A percentile compares a stretch with the other conserved stretches of the same genome.
phyloP scores from a whole-genome alignment of 768 basidiomycete species.

The Serpula lacrymans region DNA sequence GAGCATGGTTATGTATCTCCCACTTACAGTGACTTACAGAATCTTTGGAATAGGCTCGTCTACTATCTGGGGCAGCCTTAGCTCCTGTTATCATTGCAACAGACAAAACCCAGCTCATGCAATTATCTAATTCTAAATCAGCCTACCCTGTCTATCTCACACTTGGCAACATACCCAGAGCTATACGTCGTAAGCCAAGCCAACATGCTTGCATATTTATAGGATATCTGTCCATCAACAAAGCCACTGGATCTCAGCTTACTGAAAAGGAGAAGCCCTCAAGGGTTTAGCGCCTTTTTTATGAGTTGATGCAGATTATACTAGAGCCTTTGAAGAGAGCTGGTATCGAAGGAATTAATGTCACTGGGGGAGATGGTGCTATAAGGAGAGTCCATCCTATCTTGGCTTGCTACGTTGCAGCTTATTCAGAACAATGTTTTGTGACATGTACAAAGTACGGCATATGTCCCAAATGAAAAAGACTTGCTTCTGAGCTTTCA shows the following conservation, averaged over 20 bases:
- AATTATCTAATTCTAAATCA: conserved; percentile 29
- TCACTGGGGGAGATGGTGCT: conserved; percentile 35
- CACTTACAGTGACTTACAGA: too few species aligned
- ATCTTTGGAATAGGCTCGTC: conserved; percentile 3
- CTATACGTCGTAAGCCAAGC: conserved; percentile 24
- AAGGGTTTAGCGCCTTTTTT: conserved; percentile 11
- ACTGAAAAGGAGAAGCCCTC: conserved; percentile 5
- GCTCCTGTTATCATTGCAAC: conserved; percentile 23
- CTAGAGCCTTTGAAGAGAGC: conserved; percentile 12
- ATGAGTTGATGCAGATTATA: conserved; percentile 16
- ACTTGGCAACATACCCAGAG: conserved; percentile 16
- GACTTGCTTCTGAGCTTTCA: too few species aligned
- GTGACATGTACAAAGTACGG: conserved; percentile 22
- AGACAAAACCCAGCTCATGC: conserved; percentile 43
- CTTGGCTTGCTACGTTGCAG: conserved; percentile 34
- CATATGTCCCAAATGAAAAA: conserved; percentile 26
- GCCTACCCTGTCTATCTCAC: conserved; percentile 25
- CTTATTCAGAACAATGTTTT: conserved; percentile 45
- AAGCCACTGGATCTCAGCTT: conserved; percentile 25
- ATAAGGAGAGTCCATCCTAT: conserved; percentile 32
- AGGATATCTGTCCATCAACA: conserved; percentile 21
- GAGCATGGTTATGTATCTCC: too few species aligned
- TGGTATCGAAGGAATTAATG: conserved; percentile 16
- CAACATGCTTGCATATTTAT: conserved; percentile 8
- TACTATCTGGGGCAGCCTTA: conserved; percentile 13